Conservation (phyloP, 768 basidiomycete species). For the Kwoniella sp. region DNA sequence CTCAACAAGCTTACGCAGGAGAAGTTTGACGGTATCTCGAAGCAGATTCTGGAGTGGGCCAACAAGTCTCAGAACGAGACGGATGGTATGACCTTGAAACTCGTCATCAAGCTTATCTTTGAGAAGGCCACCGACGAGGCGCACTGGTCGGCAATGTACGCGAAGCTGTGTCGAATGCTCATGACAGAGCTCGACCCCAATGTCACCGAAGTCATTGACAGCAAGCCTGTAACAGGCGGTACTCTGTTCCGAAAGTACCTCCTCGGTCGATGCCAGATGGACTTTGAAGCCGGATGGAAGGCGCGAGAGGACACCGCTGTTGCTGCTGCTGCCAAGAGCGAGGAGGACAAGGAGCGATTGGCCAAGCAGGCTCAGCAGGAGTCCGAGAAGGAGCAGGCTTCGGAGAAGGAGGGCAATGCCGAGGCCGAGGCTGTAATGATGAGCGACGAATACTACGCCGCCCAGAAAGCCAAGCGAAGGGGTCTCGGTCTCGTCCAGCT, state of each 20-base stretch:
- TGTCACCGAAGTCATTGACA: conserved; percentile 84
- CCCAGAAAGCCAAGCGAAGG: conserved; percentile 93
- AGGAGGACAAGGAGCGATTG: conserved; percentile 67
- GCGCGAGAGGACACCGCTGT: conserved; percentile 79
- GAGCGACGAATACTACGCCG: conserved; percentile 92
- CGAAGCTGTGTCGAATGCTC: conserved; percentile 88
- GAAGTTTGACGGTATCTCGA: conserved; percentile 90
- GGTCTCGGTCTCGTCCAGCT: conserved; percentile 96
- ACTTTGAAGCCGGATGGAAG: conserved; percentile 94
- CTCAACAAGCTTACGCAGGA: conserved; percentile 97
- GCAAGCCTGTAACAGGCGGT: conserved; percentile 86
- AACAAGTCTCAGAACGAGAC: conserved; percentile 89
- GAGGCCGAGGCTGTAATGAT: conserved; percentile 70
- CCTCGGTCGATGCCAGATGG: conserved; percentile 92
- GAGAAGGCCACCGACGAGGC: conserved; percentile 97
- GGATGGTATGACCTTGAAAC: conserved; percentile 88
- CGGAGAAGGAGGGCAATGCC: conserved; percentile 45
- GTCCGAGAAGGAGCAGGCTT: conserved; percentile 53
- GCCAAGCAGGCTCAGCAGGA: conserved; percentile 53
- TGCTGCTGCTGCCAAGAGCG: conserved; percentile 77
- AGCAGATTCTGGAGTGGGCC: conserved; percentile 91
- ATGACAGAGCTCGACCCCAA: conserved; percentile 85
- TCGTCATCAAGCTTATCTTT: conserved; percentile 92
- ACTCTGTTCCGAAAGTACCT: conserved; percentile 95
- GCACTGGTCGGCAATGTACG: conserved; percentile 96